These are phyloP conservation scores for Volvox reticuliferus DNA, from an alignment of 139 green algal genomes.

Conservation along the genomic window DNA sequence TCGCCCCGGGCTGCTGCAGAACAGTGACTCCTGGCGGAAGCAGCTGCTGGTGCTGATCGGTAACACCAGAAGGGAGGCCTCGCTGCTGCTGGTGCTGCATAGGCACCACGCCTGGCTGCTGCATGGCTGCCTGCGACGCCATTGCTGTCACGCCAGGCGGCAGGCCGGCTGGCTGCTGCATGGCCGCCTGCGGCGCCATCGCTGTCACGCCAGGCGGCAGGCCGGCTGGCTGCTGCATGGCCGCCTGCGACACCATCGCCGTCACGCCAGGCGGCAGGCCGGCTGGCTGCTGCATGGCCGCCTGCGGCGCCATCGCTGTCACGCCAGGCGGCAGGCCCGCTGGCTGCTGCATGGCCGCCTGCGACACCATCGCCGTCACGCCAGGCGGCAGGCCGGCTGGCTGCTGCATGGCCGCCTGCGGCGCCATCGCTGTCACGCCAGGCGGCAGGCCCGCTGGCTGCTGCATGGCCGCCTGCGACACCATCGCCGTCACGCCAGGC, in stretches of 20 bases:
- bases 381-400: conserved; percentile 30
- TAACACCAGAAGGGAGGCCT: not conserved
- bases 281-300: not conserved
- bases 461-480: not conserved
- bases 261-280: conserved; percentile 13
- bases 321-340: not conserved
- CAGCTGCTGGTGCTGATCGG: not conserved
- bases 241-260: not conserved
- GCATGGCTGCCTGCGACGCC: not conserved
- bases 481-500: not conserved
- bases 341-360: not conserved
- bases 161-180: not conserved
- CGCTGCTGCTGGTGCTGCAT: not conserved
- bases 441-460: not conserved
- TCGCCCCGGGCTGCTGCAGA: not conserved
- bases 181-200: conserved; percentile 29
- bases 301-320: not conserved
- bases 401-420: conserved; percentile 43
- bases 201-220: conserved; percentile 36
- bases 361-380: conserved; percentile 2
- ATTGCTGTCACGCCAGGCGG: conserved; percentile 6
- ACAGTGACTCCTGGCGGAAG: conserved; percentile 2
- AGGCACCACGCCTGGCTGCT: conserved; percentile 5
- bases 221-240: not conserved
- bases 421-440: conserved; percentile 33